Conservation (phyloP, 176 grass and related monocot genomes). For the Ampelocalamus luodianensis region DNA sequence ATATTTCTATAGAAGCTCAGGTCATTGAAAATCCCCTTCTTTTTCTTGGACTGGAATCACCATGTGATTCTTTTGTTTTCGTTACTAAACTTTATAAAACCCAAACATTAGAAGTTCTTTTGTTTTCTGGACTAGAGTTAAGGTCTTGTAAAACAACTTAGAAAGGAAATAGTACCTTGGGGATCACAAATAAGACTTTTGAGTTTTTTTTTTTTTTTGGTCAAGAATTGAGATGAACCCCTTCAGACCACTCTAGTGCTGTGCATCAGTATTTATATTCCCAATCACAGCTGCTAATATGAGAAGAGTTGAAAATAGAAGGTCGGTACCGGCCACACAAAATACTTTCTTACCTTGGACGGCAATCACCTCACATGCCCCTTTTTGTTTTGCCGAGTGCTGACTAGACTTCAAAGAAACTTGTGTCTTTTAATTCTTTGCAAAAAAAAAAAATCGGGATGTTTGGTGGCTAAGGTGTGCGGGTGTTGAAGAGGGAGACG, state of each 20-base stretch:
- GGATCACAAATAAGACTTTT: not conserved
- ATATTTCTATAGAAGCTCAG: not conserved
- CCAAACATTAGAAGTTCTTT: not conserved
- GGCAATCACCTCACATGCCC: conserved; percentile 1
- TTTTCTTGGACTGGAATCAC: not conserved
- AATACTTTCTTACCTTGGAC: conserved; percentile 30
- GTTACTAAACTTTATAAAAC: not conserved
- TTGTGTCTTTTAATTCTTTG: not conserved
- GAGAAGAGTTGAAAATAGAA: not conserved
- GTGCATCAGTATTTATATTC: too few relatives aligned
- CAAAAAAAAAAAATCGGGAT: not conserved
- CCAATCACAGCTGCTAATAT: not conserved
- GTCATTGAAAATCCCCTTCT: not conserved
- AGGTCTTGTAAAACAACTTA: not conserved
- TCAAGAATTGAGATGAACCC: not conserved
- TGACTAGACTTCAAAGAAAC: conserved; percentile 6
- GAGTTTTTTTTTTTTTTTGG: too few relatives aligned
- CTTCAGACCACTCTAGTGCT: not conserved
- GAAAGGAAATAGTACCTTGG: not conserved
- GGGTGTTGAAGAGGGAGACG: not conserved
- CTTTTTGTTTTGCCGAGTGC: not conserved
- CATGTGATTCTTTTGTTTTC: not conserved
- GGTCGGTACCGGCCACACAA: not conserved
- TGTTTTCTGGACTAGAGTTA: not conserved
- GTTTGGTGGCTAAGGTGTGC: not conserved